Evolutionary conservation across 2,329 filamentous ascomycete genomes (phyloP), one percentile per base, ranked within the genome.

Genomic region (Penicillium glabrum): DNA sequence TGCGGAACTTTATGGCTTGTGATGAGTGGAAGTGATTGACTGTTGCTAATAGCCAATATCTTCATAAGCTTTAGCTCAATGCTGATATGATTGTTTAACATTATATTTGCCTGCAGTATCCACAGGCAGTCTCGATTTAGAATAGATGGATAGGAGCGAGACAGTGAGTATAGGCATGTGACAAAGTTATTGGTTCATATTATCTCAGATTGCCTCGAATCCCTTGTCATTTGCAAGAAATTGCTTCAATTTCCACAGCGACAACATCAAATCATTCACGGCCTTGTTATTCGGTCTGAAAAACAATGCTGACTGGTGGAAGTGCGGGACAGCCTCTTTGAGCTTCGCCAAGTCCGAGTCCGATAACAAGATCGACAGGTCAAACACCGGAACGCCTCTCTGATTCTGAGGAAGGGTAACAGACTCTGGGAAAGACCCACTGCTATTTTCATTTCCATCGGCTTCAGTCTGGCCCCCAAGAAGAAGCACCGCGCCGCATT

Each of bases 201-300:
- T 7, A 23, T 23, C 5, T 41, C 37, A 41, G 3, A 19, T 4
- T 33, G 13, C 19, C 19, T 50, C 51, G 13, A 53, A 8, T 27
- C 37, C 19, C 31, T 19, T 35, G 13, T 61, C 57, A 31, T 61
- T 54, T 54, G 54, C 58, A 26, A 75, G 31, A 33, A 68, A 73
- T 0, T 67, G 68, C 56, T 76, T 70, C 11, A 78, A 58, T 54
- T 69, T 76, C 76, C 76, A 79, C 23, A 79, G 54, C 1, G 65
- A 65, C 58, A 75, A 54, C 58, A 77, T 68, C 24, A 71, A 63
- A 23, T 74, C 61, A 23, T 70, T 54, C 0, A 71, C 67, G 16
- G 59, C 52, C 24, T 59, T 53, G 5, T 67, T 62, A 31, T 67
- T 65, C 0, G 75, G 72, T 43, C 69, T 67, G 37, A 76, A 70